Evolutionary conservation across 2,329 filamentous ascomycete genomes (phyloP).

Genomic region (Emydomyces testavorans): DNA sequence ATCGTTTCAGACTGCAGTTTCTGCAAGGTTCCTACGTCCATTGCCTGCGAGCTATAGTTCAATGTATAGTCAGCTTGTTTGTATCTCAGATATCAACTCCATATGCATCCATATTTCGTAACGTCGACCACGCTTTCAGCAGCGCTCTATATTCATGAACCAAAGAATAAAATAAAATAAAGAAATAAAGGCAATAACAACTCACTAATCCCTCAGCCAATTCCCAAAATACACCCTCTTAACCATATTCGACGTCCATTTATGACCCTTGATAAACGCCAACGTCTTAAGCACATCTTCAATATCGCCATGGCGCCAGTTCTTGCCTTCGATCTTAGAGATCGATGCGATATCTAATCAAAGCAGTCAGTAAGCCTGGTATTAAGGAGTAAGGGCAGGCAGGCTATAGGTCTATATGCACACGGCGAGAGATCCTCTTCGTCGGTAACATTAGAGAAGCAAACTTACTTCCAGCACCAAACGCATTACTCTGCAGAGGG

Average conservation of each 20-base stretch:
- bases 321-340: conserved; percentile 40
- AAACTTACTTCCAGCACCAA: conserved; percentile 16
- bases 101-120: neutral
- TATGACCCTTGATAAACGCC: conserved; percentile 66
- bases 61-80: neutral
- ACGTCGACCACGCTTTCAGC: neutral
- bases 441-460: too few species aligned
- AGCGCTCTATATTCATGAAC: neutral
- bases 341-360: conserved; percentile 40
- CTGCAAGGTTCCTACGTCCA: conserved; percentile 70
- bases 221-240: conserved; percentile 76
- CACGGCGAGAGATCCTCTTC: too few species aligned
- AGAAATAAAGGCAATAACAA: conserved; percentile 5
- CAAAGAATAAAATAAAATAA: neutral
- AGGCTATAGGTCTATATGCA: neutral
- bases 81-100: neutral
- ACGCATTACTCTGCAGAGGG: conserved; percentile 9
- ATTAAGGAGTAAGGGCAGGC: neutral
- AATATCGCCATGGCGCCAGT: conserved; percentile 53
- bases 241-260: conserved; percentile 70
- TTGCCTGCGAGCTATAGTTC: conserved; percentile 51
- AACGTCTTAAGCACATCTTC: conserved; percentile 71
- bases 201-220: conserved; percentile 66
- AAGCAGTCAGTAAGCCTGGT: neutral
- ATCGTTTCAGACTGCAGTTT: conserved; percentile 68